These are phyloP conservation scores for Alternaria conjuncta DNA, from an alignment of 2,329 filamentous ascomycete species.

Conservation along the genomic window DNA sequence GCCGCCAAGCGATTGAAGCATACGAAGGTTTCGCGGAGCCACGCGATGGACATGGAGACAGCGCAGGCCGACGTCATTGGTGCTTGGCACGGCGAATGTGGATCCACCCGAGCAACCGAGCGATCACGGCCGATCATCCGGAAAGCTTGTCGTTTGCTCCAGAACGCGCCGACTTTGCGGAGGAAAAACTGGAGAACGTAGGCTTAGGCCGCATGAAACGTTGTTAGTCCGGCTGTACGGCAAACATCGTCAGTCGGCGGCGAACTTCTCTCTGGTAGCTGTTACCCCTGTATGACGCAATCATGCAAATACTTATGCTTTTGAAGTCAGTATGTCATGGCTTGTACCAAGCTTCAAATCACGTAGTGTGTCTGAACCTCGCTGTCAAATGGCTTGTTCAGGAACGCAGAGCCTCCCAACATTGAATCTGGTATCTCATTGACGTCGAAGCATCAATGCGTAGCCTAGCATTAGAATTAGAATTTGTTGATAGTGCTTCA, in stretches of 20 bases:
- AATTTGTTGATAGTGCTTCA: background rate
- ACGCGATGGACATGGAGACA: background rate
- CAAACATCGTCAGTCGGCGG: background rate
- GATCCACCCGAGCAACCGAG: background rate
- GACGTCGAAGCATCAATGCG: constrained; percentile 18
- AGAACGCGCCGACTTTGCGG: background rate
- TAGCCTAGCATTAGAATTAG: constrained; percentile 7
- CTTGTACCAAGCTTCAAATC: background rate
- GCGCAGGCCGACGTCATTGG: background rate
- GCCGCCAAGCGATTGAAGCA: background rate
- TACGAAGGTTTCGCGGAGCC: background rate
- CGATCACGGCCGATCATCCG: background rate
- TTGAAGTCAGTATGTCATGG: background rate
- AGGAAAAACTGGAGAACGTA: background rate
- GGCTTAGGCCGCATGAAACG: background rate
- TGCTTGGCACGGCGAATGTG: background rate
- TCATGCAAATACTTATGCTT: background rate
- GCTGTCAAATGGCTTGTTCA: constrained; percentile 8
- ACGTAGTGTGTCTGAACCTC: background rate
- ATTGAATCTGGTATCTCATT: constrained; percentile 17
- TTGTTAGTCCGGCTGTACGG: background rate
- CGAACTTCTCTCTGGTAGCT: background rate
- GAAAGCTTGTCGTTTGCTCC: background rate
- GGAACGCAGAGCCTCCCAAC: constrained; percentile 29
- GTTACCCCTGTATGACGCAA: background rate